Evolutionary conservation across 768 basidiomycete genomes (phyloP).

Genomic region (Porpolomopsis calyptriformis): DNA sequence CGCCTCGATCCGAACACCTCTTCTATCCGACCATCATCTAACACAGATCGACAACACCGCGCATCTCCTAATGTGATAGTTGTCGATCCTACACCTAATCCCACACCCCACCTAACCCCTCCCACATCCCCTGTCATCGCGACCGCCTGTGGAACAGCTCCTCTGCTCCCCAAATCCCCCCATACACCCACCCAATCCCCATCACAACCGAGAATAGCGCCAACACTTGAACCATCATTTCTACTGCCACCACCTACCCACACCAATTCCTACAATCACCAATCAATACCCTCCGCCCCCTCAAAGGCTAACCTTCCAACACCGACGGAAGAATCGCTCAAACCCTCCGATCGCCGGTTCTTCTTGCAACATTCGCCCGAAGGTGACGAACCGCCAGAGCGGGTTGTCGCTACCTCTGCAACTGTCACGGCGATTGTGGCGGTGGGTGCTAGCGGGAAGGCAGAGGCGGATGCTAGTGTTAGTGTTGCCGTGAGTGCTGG

Average conservation of each 20-base stretch:
- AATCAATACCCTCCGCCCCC: background rate
- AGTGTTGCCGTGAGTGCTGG: too few species aligned
- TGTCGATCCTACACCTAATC: slow-evolving; percentile 68
- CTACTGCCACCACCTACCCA: background rate
- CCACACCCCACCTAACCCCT: slow-evolving; percentile 69
- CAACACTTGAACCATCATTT: too few species aligned
- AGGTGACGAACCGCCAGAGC: slow-evolving; percentile 1
- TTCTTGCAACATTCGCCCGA: slow-evolving; percentile 10
- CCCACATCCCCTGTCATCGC: slow-evolving; percentile 48
- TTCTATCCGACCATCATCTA: background rate
- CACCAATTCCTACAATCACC: background rate
- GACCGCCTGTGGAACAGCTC: slow-evolving; percentile 1
- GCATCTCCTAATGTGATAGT: slow-evolving; percentile 49
- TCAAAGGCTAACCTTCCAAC: slow-evolving; percentile 5
- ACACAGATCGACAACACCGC: slow-evolving; percentile 1
- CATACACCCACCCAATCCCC: too few species aligned
- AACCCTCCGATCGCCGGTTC: slow-evolving; percentile 11
- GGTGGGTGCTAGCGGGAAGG: background rate
- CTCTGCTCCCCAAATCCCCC: background rate
- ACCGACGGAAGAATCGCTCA: slow-evolving; percentile 8
- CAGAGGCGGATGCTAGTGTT: too few species aligned
- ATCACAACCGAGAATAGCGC: too few species aligned
- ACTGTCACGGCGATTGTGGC: background rate
- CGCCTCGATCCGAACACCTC: background rate
- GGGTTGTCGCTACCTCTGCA: background rate